Base-by-base conservation (phyloP, 1,139 yeast genomes). In the Blastobotrys apis region DNA sequence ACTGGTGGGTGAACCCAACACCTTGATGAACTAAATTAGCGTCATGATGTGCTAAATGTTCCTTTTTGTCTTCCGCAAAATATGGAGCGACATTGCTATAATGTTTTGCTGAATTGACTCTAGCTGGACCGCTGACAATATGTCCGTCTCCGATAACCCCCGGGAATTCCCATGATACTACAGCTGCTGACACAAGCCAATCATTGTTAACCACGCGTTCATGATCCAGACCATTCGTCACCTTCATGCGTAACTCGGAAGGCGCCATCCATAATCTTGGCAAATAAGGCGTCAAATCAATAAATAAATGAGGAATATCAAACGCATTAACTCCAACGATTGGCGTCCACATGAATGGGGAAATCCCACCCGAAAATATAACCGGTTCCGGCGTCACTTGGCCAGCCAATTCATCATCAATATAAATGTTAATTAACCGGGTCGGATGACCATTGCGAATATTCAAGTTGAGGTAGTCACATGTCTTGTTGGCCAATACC, bases 291-390 rank as follows among this genome's bases (percentile, higher is more conserved):
- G 87, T 77, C 44, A 85, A 58, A 53, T 85, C 94, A 39, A 85
- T 59, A 47, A 76, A 80, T 53, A 81, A 69, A 4, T 81, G 71
- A 16, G 78, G 80, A 23, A 86, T 68, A 61, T 86, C 94, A 64
- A 80, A 84, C 0, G 94, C 82, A 50, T 78, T 73, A 20, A 74
- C 71, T 3, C 85, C 80, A 10, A 86, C 94, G 45, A 84, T 77
- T 3, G 94, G 85, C 35, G 74, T 70, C 95, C 95, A 86, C 43
- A 84, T 66, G 3, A 81, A 72, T 3, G 95, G 94, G 1, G 87
- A 75, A 29, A 82, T 66, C 1, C 94, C 94, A 12, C 95, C 95
- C 0, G 92, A 78, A 64, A 73, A 85, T 21, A 85, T 72, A 3
- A 79, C 75, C 1, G 71, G 71, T 47, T 55, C 65, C 3, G 73